Conservation (phyloP, 345 rosid species). For the Excoecaria agallocha region DNA sequence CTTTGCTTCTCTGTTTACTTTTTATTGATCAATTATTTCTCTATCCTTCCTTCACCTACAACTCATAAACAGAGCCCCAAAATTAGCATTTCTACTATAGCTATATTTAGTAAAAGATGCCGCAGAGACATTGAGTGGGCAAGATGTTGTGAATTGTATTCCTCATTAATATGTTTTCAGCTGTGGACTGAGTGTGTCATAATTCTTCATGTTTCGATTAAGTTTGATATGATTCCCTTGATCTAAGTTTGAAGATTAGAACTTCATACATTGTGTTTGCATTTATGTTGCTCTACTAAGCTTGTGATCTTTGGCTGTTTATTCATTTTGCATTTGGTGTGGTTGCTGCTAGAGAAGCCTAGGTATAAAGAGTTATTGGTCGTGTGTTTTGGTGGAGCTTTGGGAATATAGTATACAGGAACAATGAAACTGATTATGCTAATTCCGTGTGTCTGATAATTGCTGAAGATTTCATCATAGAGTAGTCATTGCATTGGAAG, state of each 20-base stretch:
- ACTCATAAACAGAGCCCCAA: neutral
- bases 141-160: neutral
- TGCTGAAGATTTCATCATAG: neutral
- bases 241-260: neutral
- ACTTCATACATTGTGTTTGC: neutral
- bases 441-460: neutral
- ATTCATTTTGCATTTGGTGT: neutral
- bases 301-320: neutral
- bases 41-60: neutral
- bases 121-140: neutral
- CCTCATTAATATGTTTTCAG: neutral
- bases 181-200: conserved; percentile 5
- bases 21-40: neutral
- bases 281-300: neutral
- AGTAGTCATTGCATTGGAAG: neutral
- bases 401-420: no score
- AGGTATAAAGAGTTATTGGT: neutral
- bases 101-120: neutral
- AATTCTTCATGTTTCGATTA: neutral
- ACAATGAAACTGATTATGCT: neutral
- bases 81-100: neutral
- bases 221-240: neutral
- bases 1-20: neutral
- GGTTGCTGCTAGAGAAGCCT: neutral
- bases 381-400: neutral